These are phyloP conservation scores for Cucurbita ficifolia DNA, from an alignment of 306 rosid genomes.

Conservation along the genomic window DNA sequence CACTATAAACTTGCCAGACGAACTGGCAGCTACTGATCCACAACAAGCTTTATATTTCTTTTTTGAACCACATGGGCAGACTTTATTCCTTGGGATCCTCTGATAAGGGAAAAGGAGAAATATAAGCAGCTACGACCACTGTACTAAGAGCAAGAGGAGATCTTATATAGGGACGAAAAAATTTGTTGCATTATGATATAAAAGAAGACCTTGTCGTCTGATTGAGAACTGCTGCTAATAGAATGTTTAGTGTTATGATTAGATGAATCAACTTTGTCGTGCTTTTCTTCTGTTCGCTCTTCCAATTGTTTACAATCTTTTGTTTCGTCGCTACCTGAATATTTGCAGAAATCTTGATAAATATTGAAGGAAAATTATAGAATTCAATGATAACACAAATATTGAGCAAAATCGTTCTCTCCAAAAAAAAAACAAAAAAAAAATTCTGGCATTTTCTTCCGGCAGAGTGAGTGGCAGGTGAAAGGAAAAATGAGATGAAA, in stretches of 20 bases:
- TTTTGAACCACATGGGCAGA: conserved; percentile 68
- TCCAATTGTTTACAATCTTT: conserved; percentile 12
- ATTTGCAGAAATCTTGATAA: conserved; percentile 9
- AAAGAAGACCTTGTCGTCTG: conserved; percentile 39
- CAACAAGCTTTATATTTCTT: conserved; percentile 76
- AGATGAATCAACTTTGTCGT: conserved; percentile 12
- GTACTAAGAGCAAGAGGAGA: neutral
- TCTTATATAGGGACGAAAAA: neutral
- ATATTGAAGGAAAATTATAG: neutral
- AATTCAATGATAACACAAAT: neutral
- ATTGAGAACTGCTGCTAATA: conserved; percentile 17
- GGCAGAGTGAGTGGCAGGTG: neutral
- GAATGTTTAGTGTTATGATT: conserved; percentile 12
- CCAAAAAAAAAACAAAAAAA: neutral
- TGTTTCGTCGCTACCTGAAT: conserved; percentile 21
- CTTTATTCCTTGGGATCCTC: conserved; percentile 54
- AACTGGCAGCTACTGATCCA: conserved; percentile 38
- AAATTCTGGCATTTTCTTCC: neutral
- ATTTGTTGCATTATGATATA: neutral
- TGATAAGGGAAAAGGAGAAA: conserved; percentile 7
- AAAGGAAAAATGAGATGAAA: neutral
- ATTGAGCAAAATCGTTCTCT: neutral
- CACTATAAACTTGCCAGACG: conserved; percentile 34
- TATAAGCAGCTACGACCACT: neutral
- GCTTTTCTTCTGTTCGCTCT: conserved; percentile 21